Evolutionary conservation across 2,329 filamentous ascomycete species (phyloP).

Genomic region (Aspergillus fumigatus): DNA sequence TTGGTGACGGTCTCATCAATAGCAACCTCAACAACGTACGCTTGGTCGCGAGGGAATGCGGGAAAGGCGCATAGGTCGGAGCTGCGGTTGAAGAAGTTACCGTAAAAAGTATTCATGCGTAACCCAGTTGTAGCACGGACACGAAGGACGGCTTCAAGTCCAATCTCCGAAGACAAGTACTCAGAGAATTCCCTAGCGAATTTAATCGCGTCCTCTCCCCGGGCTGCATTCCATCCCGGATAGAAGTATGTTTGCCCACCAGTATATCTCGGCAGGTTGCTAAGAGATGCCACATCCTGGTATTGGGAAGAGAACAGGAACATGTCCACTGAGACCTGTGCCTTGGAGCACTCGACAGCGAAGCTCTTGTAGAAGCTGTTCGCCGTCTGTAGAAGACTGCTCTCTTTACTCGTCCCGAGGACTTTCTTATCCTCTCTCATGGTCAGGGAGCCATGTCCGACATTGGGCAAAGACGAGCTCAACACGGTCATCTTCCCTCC

Average conservation of each 20-base stretch:
- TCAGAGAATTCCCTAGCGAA: slow-evolving; percentile 96
- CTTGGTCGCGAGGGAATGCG: slow-evolving; percentile 93
- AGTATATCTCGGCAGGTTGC: slow-evolving; percentile 91
- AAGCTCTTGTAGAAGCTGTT: slow-evolving; percentile 99
- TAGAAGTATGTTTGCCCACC: slow-evolving; percentile 99
- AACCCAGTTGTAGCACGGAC: slow-evolving; percentile 92
- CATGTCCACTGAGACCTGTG: slow-evolving; percentile 98
- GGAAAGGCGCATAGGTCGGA: slow-evolving; percentile 98
- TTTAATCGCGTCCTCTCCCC: slow-evolving; percentile 93
- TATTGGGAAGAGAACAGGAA: slow-evolving; percentile 95
- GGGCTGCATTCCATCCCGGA: slow-evolving; percentile 91
- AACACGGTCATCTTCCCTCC: slow-evolving; percentile 94
- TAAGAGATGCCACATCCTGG: slow-evolving; percentile 93
- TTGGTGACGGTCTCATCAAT: slow-evolving; percentile 94
- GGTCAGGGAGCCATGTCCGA: slow-evolving; percentile 84
- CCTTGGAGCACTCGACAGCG: slow-evolving; percentile 97
- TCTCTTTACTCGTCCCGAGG: slow-evolving; percentile 90
- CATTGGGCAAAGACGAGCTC: slow-evolving; percentile 81
- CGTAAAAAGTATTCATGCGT: slow-evolving; percentile 96
- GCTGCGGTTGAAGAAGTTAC: slow-evolving; percentile 98
- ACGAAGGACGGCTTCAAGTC: slow-evolving; percentile 88
- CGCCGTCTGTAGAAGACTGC: slow-evolving; percentile 76
- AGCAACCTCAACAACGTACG: slow-evolving; percentile 95
- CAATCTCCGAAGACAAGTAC: slow-evolving; percentile 94
- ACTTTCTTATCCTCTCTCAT: slow-evolving; percentile 96